These are phyloP conservation scores for Bonia amplexicaulis DNA, from an alignment of 176 grass and related monocot genomes.

Conservation along the genomic window DNA sequence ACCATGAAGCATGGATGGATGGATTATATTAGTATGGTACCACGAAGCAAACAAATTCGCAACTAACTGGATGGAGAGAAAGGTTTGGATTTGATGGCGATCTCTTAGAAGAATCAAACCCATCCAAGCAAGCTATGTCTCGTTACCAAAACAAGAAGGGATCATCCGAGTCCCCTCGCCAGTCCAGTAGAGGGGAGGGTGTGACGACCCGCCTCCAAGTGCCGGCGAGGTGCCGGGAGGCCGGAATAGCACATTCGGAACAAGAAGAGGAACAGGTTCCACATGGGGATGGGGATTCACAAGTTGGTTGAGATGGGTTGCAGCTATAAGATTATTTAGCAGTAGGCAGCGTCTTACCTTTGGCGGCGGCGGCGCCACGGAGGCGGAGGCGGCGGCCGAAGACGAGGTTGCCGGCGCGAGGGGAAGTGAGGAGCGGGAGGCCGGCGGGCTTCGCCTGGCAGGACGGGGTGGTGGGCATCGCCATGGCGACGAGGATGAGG, in stretches of 20 bases:
- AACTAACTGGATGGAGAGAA: too few species aligned
- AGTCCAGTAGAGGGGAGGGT: too few species aligned
- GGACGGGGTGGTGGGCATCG: neutral
- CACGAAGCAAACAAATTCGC: neutral
- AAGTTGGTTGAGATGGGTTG: neutral
- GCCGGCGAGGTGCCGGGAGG: neutral
- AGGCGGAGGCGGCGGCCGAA: neutral
- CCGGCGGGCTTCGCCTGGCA: neutral
- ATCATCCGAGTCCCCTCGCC: too few species aligned
- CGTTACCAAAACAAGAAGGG: too few species aligned
- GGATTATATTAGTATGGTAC: neutral
- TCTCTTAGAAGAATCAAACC: too few species aligned
- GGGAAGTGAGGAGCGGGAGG: neutral
- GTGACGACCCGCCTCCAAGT: too few species aligned
- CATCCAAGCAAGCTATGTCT: too few species aligned
- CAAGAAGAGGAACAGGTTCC: neutral
- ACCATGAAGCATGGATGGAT: neutral
- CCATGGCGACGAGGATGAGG: neutral
- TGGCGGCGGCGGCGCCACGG: neutral
- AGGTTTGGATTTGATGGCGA: too few species aligned
- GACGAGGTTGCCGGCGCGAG: neutral
- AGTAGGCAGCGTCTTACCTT: neutral
- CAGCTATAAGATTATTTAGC: neutral
- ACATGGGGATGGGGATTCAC: neutral
- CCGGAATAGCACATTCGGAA: neutral